Evolutionary conservation across 345 rosid species (phyloP).

Genomic region (Brassica nigra): DNA sequence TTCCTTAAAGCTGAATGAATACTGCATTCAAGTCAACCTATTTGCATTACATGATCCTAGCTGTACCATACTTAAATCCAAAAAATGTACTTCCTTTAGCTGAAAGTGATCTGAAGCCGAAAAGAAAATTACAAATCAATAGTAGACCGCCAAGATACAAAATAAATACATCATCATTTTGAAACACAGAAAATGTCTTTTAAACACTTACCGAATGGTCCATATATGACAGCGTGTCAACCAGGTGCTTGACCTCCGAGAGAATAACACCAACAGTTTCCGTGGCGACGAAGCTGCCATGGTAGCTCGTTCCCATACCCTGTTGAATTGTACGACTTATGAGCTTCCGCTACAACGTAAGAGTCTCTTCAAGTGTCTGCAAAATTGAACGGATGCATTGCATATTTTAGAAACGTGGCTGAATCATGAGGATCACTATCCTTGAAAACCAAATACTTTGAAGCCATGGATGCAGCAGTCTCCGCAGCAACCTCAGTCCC

Average conservation of each 20-base stretch:
- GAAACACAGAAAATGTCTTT: background rate
- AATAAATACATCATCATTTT: background rate
- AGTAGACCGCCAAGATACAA: background rate
- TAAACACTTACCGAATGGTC: background rate
- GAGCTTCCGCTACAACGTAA: constrained; percentile 73
- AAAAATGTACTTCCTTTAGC: background rate
- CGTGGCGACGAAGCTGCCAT: constrained; percentile 57
- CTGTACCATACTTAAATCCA: background rate
- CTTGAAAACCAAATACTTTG: constrained; percentile 90
- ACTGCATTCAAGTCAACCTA: background rate
- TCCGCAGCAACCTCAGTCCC: constrained; percentile 96
- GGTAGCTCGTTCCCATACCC: constrained; percentile 88
- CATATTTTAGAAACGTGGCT: constrained; percentile 71
- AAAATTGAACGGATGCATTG: constrained; percentile 74
- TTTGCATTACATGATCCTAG: background rate
- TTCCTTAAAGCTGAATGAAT: background rate
- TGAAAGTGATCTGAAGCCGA: background rate
- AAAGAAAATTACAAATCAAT: too few relatives aligned
- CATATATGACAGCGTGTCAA: background rate
- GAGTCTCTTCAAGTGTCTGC: constrained; percentile 62
- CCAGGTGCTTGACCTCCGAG: background rate
- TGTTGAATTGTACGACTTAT: constrained; percentile 73
- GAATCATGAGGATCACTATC: constrained; percentile 50
- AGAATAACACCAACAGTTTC: background rate
- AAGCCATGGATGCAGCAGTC: constrained; percentile 95